phyloP scores from a whole-genome alignment of 805 yeast genomes.

The Nakazawaea ishiwadae region DNA sequence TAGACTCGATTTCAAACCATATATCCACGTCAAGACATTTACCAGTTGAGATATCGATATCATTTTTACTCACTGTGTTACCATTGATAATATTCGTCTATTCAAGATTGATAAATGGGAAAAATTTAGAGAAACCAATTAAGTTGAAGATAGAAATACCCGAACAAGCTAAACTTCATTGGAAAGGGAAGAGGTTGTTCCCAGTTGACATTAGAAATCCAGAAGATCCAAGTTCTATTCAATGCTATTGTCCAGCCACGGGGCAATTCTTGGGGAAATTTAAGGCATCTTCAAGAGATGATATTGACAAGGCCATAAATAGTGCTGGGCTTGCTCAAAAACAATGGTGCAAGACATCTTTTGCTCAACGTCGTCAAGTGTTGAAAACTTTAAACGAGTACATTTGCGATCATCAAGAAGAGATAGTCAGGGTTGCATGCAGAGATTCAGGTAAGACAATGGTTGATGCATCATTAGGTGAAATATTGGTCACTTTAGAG shows the following conservation, averaged over 20 bases:
- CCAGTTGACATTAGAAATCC: conserved; percentile 56
- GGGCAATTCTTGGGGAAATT: conserved; percentile 82
- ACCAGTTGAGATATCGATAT: conserved; percentile 18
- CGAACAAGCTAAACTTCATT: conserved; percentile 77
- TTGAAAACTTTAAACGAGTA: conserved; percentile 67
- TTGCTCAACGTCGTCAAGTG: conserved; percentile 64
- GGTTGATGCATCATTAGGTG: conserved; percentile 96
- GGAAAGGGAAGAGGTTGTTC: conserved; percentile 82
- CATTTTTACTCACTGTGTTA: conserved; percentile 19
- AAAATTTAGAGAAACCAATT: conserved; percentile 25
- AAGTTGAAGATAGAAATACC: conserved; percentile 59
- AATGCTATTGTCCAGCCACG: conserved; percentile 94
- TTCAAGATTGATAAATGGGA: conserved; percentile 12
- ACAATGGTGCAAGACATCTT: conserved; percentile 46
- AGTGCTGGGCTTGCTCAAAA: conserved; percentile 51
- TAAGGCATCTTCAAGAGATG: conserved; percentile 56
- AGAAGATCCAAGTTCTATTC: conserved; percentile 64
- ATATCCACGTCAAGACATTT: conserved; percentile 8
- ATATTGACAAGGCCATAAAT: conserved; percentile 64
- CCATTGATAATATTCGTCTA: conserved; percentile 15
- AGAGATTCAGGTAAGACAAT: conserved; percentile 95
- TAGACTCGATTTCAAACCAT: conserved; percentile 13
- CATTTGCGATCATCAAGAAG: conserved; percentile 76
- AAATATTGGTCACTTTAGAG: conserved; percentile 91
- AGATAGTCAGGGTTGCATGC: conserved; percentile 88